Evolutionary conservation across 805 yeast species (phyloP).

Genomic region (Saturnispora sekii): DNA sequence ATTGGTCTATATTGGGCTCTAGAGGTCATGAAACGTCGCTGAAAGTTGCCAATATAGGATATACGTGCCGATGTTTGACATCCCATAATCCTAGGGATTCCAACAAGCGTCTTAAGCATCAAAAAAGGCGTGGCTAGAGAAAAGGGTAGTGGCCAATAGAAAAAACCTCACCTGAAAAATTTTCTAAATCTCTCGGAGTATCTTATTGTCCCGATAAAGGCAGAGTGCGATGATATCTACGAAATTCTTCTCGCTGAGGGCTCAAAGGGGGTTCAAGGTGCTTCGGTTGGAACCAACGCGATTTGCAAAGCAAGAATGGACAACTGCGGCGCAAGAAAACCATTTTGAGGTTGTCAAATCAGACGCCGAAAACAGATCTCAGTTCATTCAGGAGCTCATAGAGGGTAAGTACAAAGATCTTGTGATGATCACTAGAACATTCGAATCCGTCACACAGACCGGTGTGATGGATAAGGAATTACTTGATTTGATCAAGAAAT

Average conservation of each 20-base stretch:
- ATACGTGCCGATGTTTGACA: too few species aligned
- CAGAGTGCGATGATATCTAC: not conserved
- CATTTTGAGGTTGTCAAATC: constrained; percentile 39
- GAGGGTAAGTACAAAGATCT: constrained; percentile 29
- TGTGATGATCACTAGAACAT: constrained; percentile 33
- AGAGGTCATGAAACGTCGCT: too few species aligned
- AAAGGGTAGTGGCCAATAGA: too few species aligned
- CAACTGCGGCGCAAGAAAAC: constrained; percentile 21
- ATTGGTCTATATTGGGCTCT: too few species aligned
- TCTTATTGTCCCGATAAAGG: not conserved
- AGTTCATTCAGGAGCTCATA: constrained; percentile 31
- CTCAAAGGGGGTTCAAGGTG: constrained; percentile 35
- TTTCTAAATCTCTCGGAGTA: not conserved
- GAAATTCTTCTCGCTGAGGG: too few species aligned
- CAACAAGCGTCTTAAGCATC: too few species aligned
- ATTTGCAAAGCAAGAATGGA: constrained; percentile 61
- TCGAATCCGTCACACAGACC: constrained; percentile 29
- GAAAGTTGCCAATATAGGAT: too few species aligned
- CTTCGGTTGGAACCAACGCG: constrained; percentile 53
- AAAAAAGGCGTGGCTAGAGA: too few species aligned
- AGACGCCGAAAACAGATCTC: constrained; percentile 31
- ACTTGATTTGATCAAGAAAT: constrained; percentile 26
- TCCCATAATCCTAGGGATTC: too few species aligned
- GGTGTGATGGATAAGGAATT: constrained; percentile 39
- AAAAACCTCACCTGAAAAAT: too few species aligned